Evolutionary conservation across 352 stramenopile genomes (phyloP).

Genomic region (Pseudoperonospora humuli): DNA sequence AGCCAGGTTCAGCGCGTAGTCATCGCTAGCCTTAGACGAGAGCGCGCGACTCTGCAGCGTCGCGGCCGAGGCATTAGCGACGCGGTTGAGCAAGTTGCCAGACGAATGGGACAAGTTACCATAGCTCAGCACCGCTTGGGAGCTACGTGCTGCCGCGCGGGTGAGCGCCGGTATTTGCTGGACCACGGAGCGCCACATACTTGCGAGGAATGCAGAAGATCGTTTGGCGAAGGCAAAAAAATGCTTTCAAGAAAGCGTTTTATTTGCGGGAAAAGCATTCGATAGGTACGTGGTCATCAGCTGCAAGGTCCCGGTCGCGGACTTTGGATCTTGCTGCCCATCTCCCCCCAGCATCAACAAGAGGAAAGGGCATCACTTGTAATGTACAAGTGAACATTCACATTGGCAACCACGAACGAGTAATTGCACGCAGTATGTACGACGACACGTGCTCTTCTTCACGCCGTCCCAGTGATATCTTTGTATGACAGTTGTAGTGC

Average conservation of each 20-base stretch:
- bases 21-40: constrained; percentile 17
- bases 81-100: not conserved
- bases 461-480: too few species aligned
- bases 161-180: constrained; percentile 20
- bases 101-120: not conserved
- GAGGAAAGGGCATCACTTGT: too few species aligned
- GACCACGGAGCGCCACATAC: constrained; percentile 26
- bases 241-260: too few species aligned
- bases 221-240: too few species aligned
- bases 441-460: too few species aligned
- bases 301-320: constrained; percentile 10
- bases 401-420: too few species aligned
- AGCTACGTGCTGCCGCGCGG: constrained; percentile 10
- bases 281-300: constrained; percentile 9
- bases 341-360: too few species aligned
- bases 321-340: constrained; percentile 22
- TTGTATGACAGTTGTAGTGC: too few species aligned
- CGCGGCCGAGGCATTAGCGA: not conserved
- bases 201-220: not conserved
- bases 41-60: constrained; percentile 14
- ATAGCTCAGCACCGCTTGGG: constrained; percentile 1
- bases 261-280: constrained; percentile 6
- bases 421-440: too few species aligned
- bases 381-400: too few species aligned
- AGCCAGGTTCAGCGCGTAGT: constrained; percentile 46